Conservation (phyloP, 1,284 basidiomycete species). For the Malassezia restricta region DNA sequence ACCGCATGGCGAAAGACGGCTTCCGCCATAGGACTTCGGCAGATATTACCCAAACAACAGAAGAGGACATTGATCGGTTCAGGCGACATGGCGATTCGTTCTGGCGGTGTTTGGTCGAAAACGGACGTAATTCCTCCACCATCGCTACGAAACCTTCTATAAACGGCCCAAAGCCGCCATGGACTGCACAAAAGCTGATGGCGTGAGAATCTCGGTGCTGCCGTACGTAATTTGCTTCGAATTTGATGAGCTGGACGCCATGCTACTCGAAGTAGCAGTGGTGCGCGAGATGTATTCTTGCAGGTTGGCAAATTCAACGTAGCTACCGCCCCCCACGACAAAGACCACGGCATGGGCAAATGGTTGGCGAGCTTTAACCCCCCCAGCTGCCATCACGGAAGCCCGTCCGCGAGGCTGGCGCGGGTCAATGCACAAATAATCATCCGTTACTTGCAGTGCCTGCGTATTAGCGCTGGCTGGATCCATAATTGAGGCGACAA, state of each 20-base stretch:
- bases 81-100: not conserved
- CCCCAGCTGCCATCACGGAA: conserved; percentile 13
- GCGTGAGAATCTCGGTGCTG: conserved; percentile 85
- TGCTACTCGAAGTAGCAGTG: conserved; percentile 17
- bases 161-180: conserved; percentile 47
- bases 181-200: conserved; percentile 65
- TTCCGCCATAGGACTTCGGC: conserved; percentile 37
- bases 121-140: not conserved
- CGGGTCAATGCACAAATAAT: conserved; percentile 88
- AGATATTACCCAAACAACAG: conserved; percentile 42
- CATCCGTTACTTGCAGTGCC: conserved; percentile 65
- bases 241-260: conserved; percentile 34
- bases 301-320: conserved; percentile 93
- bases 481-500: conserved; percentile 94
- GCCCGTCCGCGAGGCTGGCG: conserved; percentile 26
- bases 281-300: conserved; percentile 33
- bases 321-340: conserved; percentile 87
- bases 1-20: conserved; percentile 34
- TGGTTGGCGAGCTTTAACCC: conserved; percentile 47
- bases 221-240: conserved; percentile 69
- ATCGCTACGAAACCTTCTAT: not conserved
- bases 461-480: conserved; percentile 70
- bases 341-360: conserved; percentile 84
- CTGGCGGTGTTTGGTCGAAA: no score
- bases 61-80: conserved; percentile 31